These are phyloP conservation scores for Lycium ferocissimum DNA, from an alignment of 257 asterid species.

Conservation along the genomic window DNA sequence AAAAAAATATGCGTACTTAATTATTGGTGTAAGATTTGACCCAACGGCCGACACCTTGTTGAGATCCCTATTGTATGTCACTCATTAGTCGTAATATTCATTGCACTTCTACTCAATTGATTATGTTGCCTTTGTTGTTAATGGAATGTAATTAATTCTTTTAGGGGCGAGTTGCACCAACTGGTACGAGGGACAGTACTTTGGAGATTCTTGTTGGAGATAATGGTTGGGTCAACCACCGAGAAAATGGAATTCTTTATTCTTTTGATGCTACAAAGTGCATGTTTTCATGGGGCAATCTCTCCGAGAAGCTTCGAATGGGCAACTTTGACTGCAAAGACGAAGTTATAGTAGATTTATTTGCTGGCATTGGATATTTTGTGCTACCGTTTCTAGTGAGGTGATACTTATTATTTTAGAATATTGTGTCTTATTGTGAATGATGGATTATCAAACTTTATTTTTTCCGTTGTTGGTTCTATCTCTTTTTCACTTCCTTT, in stretches of 20 bases:
- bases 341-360: constrained; percentile 88
- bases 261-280: constrained; percentile 93
- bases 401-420: constrained; percentile 38
- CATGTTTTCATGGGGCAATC: constrained; percentile 99
- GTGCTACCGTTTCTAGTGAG: constrained; percentile 93
- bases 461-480: not conserved
- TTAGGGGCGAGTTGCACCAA: constrained; percentile 78
- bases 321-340: constrained; percentile 73
- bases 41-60: not conserved
- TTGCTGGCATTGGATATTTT: constrained; percentile 97
- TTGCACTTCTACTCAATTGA: constrained; percentile 8
- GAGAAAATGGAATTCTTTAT: constrained; percentile 87
- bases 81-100: not conserved
- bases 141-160: constrained; percentile 40
- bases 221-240: constrained; percentile 93
- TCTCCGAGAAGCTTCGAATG: constrained; percentile 93
- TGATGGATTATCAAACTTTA: not conserved
- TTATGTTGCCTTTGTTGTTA: constrained; percentile 27
- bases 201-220: constrained; percentile 94
- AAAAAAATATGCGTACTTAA: not conserved
- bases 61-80: not conserved
- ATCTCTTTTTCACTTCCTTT: not conserved
- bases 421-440: not conserved
- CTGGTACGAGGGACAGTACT: constrained; percentile 91
- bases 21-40: not conserved